A percentile compares a stretch with the other conserved stretches of the same genome.
phyloP scores from a whole-genome alignment of 257 asterid genomes.

The Solanum ossicruentum region DNA sequence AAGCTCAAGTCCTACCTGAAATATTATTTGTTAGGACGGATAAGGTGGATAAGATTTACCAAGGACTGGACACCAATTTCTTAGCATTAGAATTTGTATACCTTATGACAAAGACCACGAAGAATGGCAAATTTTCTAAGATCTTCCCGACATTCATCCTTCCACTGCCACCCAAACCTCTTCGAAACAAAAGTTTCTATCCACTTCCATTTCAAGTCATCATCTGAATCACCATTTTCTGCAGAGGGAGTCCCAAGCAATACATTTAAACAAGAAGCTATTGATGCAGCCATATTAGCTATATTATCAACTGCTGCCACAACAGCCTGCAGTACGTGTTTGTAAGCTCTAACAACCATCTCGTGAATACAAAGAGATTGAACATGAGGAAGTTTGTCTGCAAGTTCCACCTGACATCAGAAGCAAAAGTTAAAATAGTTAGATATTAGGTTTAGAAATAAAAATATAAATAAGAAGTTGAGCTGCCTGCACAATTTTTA shows the following conservation, averaged over 20 bases:
- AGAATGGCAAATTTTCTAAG: slow-evolving; percentile 76
- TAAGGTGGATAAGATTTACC: slow-evolving; percentile 2
- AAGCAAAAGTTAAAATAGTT: not conserved
- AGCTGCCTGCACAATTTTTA: not conserved
- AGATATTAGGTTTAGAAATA: not conserved
- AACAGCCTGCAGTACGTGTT: slow-evolving; percentile 83
- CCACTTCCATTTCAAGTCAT: slow-evolving; percentile 59
- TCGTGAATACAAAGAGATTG: slow-evolving; percentile 97
- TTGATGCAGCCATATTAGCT: slow-evolving; percentile 50
- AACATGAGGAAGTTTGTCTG: slow-evolving; percentile 94
- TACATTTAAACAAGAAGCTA: slow-evolving; percentile 73
- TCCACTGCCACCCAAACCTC: slow-evolving; percentile 73
- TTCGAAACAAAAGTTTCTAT: slow-evolving; percentile 42
- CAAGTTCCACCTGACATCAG: slow-evolving; percentile 65
- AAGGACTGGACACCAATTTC: not conserved
- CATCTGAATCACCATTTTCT: slow-evolving; percentile 24
- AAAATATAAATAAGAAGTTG: not conserved
- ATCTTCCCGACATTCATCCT: slow-evolving; percentile 50
- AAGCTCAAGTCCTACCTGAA: slow-evolving; percentile 89
- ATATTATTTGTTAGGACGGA: slow-evolving; percentile 5
- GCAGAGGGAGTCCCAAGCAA: slow-evolving; percentile 52
- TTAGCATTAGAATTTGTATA: slow-evolving; percentile 6
- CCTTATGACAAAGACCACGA: slow-evolving; percentile 97
- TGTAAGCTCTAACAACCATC: slow-evolving; percentile 95
- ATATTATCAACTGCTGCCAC: slow-evolving; percentile 63